Base-by-base conservation (phyloP, 306 rosid genomes). In the Castanospermum australe region DNA sequence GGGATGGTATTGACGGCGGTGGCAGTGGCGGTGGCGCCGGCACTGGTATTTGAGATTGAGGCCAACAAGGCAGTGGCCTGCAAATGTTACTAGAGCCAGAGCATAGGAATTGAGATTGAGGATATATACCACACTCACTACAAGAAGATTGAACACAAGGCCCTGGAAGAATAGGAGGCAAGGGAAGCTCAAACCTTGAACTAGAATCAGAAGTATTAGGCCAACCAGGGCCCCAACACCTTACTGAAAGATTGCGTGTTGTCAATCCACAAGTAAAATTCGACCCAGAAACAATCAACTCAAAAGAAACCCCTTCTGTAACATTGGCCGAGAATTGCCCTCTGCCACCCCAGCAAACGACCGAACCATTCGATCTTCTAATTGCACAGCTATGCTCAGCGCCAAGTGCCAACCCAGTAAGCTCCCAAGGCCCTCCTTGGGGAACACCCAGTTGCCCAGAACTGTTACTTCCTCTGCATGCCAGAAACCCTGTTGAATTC, bases 151-250 rank as follows among this genome's bases (percentile, higher is more conserved):
- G 80, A 67, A 87, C 92, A 84, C 98, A 94, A 83, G 94, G 92
- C 5, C 98, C 98, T 0, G 98, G 98, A 60, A 94, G 98, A 87
- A 94, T 67, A 5, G 60, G 20, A 0, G 89, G 77, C 69, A 94
- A 84, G 0, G 83, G 70, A 64, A 90, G 81, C 73, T 54, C 83
- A 38, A 24, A 18, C n/a, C 73, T 65, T 28, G 85, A 84, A 11
- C 17, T 62, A 17, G 55, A 72, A 76, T 45, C 48, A 21, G 66
- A 75, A 63, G 36, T 51, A 81, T 47, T 71, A 54, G 82, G 70
- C 94, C 96, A 92, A 13, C 97, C 97, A 45, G 91, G 85, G 12
- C 98, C 98, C 97, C 97, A 94, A 83, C 98, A 94, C 28, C 88
- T 2, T n/a, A 94, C 73, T 1, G 92, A 81, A 21, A 88, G 84